A percentile compares a stretch with the other conserved stretches of the same genome.
These are phyloP conservation scores for Phaffia rhodozyma DNA, from an alignment of 1,284 basidiomycete species.

Conservation along the genomic window DNA sequence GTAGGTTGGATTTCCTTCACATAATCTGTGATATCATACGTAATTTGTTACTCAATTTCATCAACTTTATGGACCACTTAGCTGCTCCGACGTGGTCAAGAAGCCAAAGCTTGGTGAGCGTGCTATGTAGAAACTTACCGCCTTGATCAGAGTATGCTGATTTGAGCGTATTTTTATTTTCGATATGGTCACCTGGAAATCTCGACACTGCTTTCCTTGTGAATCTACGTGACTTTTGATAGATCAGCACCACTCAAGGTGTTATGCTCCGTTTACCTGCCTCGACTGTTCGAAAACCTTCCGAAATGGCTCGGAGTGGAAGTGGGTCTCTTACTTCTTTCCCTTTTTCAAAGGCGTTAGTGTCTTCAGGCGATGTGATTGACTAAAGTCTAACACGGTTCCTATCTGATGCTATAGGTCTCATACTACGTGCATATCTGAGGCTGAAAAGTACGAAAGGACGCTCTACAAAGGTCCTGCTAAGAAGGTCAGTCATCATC, in stretches of 20 bases:
- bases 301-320: slow-evolving; percentile 53
- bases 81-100: slow-evolving; percentile 72
- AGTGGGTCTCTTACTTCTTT: slow-evolving; percentile 30
- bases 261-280: slow-evolving; percentile 59
- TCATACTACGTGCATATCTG: slow-evolving; percentile 72
- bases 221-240: slow-evolving; percentile 7
- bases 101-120: slow-evolving; percentile 80
- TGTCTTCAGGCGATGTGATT: background rate
- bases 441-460: slow-evolving; percentile 87
- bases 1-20: background rate
- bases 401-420: slow-evolving; percentile 23
- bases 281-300: slow-evolving; percentile 79
- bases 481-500: slow-evolving; percentile 39
- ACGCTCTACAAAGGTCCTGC: slow-evolving; percentile 57
- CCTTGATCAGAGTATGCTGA: slow-evolving; percentile 37
- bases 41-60: slow-evolving; percentile 13
- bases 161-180: background rate
- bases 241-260: slow-evolving; percentile 39
- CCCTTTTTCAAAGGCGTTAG: slow-evolving; percentile 9
- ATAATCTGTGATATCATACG: background rate
- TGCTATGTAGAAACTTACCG: slow-evolving; percentile 22
- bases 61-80: slow-evolving; percentile 39
- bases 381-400: slow-evolving; percentile 7
- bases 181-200: background rate
- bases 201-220: background rate